These are phyloP conservation scores for Plasmodium gallinaceum DNA, from an alignment of 169 alveolate species.

Conservation along the genomic window DNA sequence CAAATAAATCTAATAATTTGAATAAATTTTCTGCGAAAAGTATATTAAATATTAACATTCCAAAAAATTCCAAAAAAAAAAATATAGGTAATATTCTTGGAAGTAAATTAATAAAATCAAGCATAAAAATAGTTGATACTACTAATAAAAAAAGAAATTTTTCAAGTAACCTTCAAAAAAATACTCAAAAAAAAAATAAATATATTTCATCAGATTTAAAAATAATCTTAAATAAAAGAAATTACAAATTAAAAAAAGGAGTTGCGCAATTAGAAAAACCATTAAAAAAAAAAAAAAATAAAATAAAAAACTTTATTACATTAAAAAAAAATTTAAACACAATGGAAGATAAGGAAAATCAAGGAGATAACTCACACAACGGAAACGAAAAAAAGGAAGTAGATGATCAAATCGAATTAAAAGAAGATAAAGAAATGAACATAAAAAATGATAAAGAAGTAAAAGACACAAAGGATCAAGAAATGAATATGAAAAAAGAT, in stretches of 20 bases:
- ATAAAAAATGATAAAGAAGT: not conserved
- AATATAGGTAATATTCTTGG: not conserved
- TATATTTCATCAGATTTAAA: conserved; percentile 6
- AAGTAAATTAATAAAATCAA: conserved; percentile 37
- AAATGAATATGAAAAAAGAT: no score
- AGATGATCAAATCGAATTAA: not conserved
- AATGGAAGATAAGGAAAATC: not conserved
- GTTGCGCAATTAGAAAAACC: conserved; percentile 42
- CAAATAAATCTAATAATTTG: conserved; percentile 23
- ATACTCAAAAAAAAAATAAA: conserved; percentile 33
- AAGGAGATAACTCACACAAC: not conserved
- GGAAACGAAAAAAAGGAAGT: not conserved
- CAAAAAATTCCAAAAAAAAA: conserved; percentile 30
- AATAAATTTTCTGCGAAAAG: conserved; percentile 14
- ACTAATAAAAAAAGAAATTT: not conserved
- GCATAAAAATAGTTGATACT: not conserved
- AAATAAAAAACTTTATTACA: conserved; percentile 13
- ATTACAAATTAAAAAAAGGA: conserved; percentile 30
- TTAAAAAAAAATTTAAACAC: conserved; percentile 28
- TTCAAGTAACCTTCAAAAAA: conserved; percentile 9
- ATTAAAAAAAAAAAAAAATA: conserved; percentile 49
- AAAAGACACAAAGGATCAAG: not conserved
- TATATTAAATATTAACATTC: conserved; percentile 14
- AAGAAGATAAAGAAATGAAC: not conserved
- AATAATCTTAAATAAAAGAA: conserved; percentile 19